Evolutionary conservation across 164 flowering plant species (phyloP), one percentile per base, ranked within the genome.

Genomic region (Sextonia rubra): DNA sequence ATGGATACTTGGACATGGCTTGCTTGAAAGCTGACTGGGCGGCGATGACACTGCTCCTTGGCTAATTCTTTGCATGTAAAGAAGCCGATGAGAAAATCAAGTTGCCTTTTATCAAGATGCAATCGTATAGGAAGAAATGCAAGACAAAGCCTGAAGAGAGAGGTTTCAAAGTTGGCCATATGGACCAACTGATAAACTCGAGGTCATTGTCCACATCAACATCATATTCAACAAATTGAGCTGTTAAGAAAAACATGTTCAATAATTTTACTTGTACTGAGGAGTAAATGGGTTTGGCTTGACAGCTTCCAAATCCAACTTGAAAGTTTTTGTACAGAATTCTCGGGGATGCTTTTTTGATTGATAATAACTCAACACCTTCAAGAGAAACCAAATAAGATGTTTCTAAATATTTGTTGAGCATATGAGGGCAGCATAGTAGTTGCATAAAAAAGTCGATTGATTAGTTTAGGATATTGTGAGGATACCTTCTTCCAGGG

Each of bases 221-320:
- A 6, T 6, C 49, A 47, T 6, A 47, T 6, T 3, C 26, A 70
- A 12, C 32, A 25, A 14, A 52, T 67, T n/a, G n/a, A n/a, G n/a
- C n/a, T n/a, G n/a, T n/a, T n/a, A n/a, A n/a, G n/a, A n/a, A n/a
- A n/a, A n/a, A n/a, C n/a, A n/a, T n/a, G n/a, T n/a, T n/a, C n/a
- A n/a, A n/a, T n/a, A n/a, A n/a, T n/a, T n/a, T n/a, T 79, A 91
- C 99, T 98, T 77, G 77, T 93, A 90, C 79, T 95, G 91, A 67
- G 94, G 98, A 48, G 78, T 90, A n/a, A 64, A 63, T 75, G 98
- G 94, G 78, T 95, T 91, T 73, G 97, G 99, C 77, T 91, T 87
- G 72, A 93, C 91, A 82, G 93, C 80, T 83, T 93, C 97, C 60
- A 95, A 78, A 68, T 89, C 87, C 80, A 95, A 65, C 80, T 84